phyloP scores from a whole-genome alignment of 805 yeast species.

The Suhomyces prunicola region DNA sequence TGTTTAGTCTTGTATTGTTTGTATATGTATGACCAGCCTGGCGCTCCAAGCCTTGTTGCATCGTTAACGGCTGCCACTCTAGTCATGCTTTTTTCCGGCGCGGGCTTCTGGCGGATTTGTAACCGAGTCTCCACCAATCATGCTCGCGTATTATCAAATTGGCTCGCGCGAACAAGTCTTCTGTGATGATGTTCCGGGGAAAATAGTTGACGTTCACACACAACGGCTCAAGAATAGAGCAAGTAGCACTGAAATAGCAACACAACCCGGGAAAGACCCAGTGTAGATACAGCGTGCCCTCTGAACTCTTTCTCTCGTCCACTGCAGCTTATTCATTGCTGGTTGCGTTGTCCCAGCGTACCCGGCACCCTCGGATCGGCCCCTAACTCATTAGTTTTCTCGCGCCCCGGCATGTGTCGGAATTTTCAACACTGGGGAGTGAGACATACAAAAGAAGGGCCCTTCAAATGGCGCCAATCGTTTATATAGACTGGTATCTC shows the following conservation, averaged over 20 bases:
- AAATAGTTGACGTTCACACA: not conserved
- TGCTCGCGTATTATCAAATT: not conserved
- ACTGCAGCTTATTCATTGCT: not conserved
- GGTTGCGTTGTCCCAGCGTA: not conserved
- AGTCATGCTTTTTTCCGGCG: not conserved
- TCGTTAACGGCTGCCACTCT: not conserved
- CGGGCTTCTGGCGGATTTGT: not conserved
- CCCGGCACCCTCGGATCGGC: slow-evolving; percentile 2
- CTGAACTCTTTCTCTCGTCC: not conserved
- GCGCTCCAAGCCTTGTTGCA: not conserved
- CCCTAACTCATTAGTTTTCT: not conserved
- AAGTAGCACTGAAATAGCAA: not conserved
- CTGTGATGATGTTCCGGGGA: not conserved
- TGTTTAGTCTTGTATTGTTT: not conserved
- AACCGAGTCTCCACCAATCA: not conserved
- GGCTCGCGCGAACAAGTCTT: not conserved
- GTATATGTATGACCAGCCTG: not conserved
- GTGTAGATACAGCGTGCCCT: not conserved
- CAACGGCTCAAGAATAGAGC: not conserved
- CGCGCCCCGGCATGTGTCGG: not conserved
- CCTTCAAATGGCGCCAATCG: not conserved
- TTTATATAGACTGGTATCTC: not conserved
- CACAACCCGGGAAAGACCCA: not conserved
- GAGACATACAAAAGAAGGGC: not conserved
- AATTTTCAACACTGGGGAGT: not conserved